Evolutionary conservation across 805 yeast species (phyloP).

Genomic region (Ogataea zsoltii): DNA sequence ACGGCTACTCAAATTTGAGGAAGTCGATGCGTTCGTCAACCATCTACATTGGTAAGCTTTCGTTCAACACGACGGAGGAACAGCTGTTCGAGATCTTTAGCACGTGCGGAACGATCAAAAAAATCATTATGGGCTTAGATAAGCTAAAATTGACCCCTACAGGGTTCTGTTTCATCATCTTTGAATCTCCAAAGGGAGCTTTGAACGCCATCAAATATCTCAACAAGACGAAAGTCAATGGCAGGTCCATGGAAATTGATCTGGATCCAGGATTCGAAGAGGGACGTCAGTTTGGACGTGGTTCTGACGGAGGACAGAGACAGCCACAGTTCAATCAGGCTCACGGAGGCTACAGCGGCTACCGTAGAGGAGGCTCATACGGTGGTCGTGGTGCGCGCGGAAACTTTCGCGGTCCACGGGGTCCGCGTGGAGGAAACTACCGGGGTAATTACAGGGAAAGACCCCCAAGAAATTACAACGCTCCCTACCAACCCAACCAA

Average conservation of each 20-base stretch:
- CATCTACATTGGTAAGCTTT: conserved; percentile 86
- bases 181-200: conserved; percentile 66
- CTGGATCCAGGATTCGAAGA: conserved; percentile 95
- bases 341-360: conserved; percentile 27
- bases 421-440: not conserved
- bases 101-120: conserved; percentile 74
- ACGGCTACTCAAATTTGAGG: conserved; percentile 63
- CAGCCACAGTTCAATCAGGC: conserved; percentile 26
- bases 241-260: conserved; percentile 78
- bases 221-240: conserved; percentile 81
- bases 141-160: conserved; percentile 90
- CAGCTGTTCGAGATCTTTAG: conserved; percentile 86
- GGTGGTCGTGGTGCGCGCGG: conserved; percentile 3
- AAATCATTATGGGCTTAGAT: conserved; percentile 93
- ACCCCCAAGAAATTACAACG: conserved; percentile 14
- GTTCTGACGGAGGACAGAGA: conserved; percentile 86
- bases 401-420: not conserved
- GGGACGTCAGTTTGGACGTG: conserved; percentile 96
- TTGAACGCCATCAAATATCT: conserved; percentile 80
- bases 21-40: conserved; percentile 69
- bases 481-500: conserved; percentile 7
- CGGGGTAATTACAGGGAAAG: conserved; percentile 38
- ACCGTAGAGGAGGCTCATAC: conserved; percentile 13
- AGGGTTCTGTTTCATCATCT: conserved; percentile 93
- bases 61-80: conserved; percentile 92